Percentiles rank a stretch among this genome's conserved stretches.
phyloP scores from a whole-genome alignment of 2,329 filamentous ascomycete species.

The Capronia coronata region DNA sequence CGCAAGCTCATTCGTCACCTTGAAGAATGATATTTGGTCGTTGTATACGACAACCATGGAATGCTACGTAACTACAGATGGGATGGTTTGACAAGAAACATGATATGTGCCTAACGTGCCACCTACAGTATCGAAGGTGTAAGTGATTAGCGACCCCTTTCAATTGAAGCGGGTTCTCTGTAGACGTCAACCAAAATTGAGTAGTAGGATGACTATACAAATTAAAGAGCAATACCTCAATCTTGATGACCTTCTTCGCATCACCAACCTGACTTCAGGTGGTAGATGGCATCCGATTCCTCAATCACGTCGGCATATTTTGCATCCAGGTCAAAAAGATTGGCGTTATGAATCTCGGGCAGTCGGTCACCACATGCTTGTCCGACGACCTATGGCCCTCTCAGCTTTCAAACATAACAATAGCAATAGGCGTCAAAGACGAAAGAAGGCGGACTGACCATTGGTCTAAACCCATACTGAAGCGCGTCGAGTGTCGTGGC shows the following conservation, averaged over 20 bases:
- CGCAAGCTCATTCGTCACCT: too few species aligned
- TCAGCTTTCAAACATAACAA: too few species aligned
- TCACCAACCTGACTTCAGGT: slow-evolving; percentile 37
- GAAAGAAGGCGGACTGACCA: slow-evolving; percentile 27
- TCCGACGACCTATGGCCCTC: slow-evolving; percentile 33
- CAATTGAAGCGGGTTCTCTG: too few species aligned
- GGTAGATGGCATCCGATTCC: slow-evolving; percentile 39
- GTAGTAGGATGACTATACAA: too few species aligned
- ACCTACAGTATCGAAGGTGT: too few species aligned
- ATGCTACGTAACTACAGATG: too few species aligned
- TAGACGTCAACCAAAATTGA: too few species aligned
- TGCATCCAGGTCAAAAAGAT: slow-evolving; percentile 42
- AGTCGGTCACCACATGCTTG: slow-evolving; percentile 43
- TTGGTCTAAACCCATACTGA: slow-evolving; percentile 41
- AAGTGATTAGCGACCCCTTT: too few species aligned
- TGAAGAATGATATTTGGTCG: too few species aligned
- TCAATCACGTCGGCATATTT: slow-evolving; percentile 45
- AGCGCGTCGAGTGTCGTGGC: slow-evolving; percentile 43
- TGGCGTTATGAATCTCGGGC: slow-evolving; percentile 41
- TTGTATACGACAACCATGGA: too few species aligned
- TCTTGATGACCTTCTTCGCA: background rate
- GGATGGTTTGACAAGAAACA: too few species aligned
- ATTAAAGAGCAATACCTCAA: background rate
- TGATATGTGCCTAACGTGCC: too few species aligned
- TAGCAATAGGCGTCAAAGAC: background rate